phyloP scores from a whole-genome alignment of 257 asterid species.

The Ilex asprella region DNA sequence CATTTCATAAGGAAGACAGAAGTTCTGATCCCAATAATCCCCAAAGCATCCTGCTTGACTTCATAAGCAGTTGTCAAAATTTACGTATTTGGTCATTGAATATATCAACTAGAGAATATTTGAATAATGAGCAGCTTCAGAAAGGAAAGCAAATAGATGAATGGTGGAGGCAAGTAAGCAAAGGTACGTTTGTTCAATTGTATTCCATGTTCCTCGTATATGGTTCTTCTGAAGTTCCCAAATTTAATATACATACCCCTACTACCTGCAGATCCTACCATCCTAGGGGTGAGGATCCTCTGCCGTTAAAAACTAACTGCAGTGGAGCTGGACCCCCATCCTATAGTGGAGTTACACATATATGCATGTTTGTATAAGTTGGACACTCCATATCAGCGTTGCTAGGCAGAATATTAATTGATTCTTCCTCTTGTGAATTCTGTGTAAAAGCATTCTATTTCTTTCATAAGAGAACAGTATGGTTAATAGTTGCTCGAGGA shows the following conservation, averaged over 20 bases:
- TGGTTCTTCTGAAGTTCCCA: neutral
- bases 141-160: constrained; percentile 99
- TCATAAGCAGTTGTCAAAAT: constrained; percentile 97
- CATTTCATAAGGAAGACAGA: constrained; percentile 89
- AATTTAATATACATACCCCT: neutral
- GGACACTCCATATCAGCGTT: no score
- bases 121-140: constrained; percentile 92
- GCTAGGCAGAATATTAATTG: no score
- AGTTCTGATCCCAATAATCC: constrained; percentile 85
- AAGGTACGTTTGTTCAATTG: constrained; percentile 44
- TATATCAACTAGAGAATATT: constrained; percentile 81
- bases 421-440: no score
- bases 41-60: constrained; percentile 86
- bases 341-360: no score
- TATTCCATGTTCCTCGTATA: neutral
- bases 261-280: neutral
- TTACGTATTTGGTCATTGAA: constrained; percentile 90
- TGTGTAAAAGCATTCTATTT: no score
- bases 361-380: no score
- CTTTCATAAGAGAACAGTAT: neutral
- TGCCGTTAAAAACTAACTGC: no score
- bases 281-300: neutral
- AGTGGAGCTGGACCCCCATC: no score
- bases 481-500: neutral
- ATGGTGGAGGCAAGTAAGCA: constrained; percentile 97